Base-by-base conservation (phyloP, 2,329 filamentous ascomycete species). In the Cladosporium sp. region DNA sequence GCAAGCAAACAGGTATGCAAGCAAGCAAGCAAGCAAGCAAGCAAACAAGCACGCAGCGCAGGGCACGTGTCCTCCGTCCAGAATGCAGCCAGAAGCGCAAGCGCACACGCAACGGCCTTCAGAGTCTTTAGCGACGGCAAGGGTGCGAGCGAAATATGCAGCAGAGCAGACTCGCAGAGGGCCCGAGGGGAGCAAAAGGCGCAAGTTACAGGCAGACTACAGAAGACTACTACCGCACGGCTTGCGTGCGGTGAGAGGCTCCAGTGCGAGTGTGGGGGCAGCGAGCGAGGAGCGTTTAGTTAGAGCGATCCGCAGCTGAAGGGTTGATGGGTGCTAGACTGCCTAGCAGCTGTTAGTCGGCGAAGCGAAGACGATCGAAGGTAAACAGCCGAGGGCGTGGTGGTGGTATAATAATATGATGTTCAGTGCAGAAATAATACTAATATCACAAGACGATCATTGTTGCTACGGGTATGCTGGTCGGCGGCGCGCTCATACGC, bases 11-110 rank as follows among this genome's bases (percentile, higher is more conserved):
- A 61, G 6, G 59, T 30, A 54, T 23, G 53, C 59, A 63, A 18
- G 28, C 43, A 61, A 34, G 48, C 46, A 61, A 53, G 39, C 59
- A 63, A 23, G 46, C 30, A 25, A 25, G n/a, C n/a, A 46, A 46
- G 56, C 56, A 46, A 26, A 30, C 39, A 54, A 26, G 43, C 43
- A 61, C 59, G 56, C 30, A 11, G n/a, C 28, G 46, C 46, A 51
- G 49, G 49, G 60, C 60, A 63, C 60, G 60, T 63, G 60, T 63
- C 60, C 60, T 63, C 60, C 49, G 49, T 63, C 60, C 60, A 56
- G 49, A 56, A 54, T 43, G 60, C 49, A 63, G 34, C 60, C 36
- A 63, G 39, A 54, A 63, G 59, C 59, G 59, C 34, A 25, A 21
- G 48, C 48, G 60, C 60, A 62, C 48, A 62, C 48, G 59, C 59